Conservation (phyloP, 345 rosid species). For the Boechera stricta region DNA sequence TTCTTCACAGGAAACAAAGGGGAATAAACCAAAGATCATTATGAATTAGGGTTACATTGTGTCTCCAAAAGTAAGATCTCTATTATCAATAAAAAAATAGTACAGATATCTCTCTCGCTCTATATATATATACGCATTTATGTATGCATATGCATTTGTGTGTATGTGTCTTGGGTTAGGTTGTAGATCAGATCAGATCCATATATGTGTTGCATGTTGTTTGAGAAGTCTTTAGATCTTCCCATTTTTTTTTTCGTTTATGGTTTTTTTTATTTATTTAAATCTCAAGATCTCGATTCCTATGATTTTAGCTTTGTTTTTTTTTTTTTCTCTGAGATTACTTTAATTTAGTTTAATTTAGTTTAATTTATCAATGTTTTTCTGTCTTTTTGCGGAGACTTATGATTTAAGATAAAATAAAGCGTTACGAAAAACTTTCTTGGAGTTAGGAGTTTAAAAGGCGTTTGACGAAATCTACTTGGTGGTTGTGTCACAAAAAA, state of each 20-base stretch:
- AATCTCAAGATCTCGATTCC: conserved; percentile 25
- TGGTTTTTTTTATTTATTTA: not conserved
- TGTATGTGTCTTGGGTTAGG: conserved; percentile 10
- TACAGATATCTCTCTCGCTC: conserved; percentile 28
- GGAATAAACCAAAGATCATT: conserved; percentile 17
- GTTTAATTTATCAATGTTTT: conserved; percentile 12
- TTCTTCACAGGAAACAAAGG: not conserved
- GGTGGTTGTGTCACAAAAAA: conserved; percentile 41
- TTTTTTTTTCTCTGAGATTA: not conserved
- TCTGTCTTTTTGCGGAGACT: conserved; percentile 41
- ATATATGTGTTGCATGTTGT: conserved; percentile 36
- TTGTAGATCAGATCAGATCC: conserved; percentile 27
- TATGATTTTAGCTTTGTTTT: conserved; percentile 2
- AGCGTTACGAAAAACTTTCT: conserved; percentile 42
- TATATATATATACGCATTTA: not conserved
- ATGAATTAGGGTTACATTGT: conserved; percentile 44
- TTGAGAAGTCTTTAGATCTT: conserved; percentile 32
- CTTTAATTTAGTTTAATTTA: not conserved
- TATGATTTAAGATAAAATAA: conserved; percentile 32
- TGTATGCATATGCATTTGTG: conserved; percentile 9
- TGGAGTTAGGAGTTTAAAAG: conserved; percentile 39
- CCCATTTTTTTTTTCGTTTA: not conserved
- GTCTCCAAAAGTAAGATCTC: conserved; percentile 37
- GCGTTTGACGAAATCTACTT: conserved; percentile 48
- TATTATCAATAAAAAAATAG: not conserved